Percentiles rank a stretch among this genome's conserved stretches.
Conservation (phyloP, 805 yeast species). For the Candida patagonica region DNA sequence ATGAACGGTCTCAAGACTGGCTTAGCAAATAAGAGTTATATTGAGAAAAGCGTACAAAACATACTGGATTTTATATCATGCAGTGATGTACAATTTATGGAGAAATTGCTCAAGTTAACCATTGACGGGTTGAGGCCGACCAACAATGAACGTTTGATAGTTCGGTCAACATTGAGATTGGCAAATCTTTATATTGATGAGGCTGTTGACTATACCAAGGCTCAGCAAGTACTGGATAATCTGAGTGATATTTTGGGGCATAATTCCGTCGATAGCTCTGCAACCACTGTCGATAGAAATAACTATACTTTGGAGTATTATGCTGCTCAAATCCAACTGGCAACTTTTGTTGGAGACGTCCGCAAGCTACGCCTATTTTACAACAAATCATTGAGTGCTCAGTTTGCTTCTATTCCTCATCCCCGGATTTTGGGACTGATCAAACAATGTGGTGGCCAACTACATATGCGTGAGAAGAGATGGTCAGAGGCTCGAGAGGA, state of each 20-base stretch:
- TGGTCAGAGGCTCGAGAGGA: conserved; percentile 49
- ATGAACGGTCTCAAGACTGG: conserved; percentile 9
- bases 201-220: conserved; percentile 1
- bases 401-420: conserved; percentile 51
- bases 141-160: conserved; percentile 25
- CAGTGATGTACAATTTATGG: conserved; percentile 19
- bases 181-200: conserved; percentile 25
- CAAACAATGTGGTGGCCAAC: conserved; percentile 65
- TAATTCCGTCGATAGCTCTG: background rate
- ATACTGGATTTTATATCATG: conserved; percentile 23
- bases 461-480: conserved; percentile 50
- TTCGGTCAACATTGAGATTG: conserved; percentile 24
- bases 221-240: conserved; percentile 3
- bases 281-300: conserved; percentile 6
- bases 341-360: conserved; percentile 32
- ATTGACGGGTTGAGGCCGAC: conserved; percentile 19
- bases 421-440: conserved; percentile 68
- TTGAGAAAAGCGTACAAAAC: conserved; percentile 28
- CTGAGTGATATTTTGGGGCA: background rate
- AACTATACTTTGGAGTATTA: conserved; percentile 47
- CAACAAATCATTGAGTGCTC: conserved; percentile 37
- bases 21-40: conserved; percentile 24
- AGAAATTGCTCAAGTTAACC: conserved; percentile 21
- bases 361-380: conserved; percentile 40
- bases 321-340: conserved; percentile 54